phyloP scores from a whole-genome alignment of 495 filamentous ascomycete genomes.

The Penicillium coffeae region DNA sequence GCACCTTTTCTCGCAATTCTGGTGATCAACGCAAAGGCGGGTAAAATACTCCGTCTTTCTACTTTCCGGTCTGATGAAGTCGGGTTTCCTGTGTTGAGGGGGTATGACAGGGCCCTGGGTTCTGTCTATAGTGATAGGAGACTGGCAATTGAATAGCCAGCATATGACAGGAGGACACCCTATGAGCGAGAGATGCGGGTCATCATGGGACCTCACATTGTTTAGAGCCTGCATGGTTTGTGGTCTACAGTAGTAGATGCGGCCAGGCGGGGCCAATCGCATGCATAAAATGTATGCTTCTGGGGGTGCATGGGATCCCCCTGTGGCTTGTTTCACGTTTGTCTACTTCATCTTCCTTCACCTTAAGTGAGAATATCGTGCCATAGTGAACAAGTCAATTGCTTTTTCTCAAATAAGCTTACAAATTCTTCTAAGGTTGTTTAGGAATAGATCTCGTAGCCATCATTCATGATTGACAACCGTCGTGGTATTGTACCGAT shows the following conservation, averaged over 20 bases:
- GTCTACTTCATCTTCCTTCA: background rate
- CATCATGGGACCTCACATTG: background rate
- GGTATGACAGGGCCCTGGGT: too few relatives aligned
- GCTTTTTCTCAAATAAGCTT: slow-evolving; percentile 6
- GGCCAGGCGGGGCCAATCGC: background rate
- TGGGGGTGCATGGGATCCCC: background rate
- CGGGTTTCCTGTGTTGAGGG: too few relatives aligned
- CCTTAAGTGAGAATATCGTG: slow-evolving; percentile 4
- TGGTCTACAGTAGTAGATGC: background rate
- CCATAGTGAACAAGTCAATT: slow-evolving; percentile 9
- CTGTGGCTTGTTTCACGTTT: background rate
- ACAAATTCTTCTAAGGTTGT: too few relatives aligned
- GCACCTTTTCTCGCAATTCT: slow-evolving; percentile 29
- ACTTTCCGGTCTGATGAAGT: too few relatives aligned
- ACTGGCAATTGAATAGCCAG: background rate
- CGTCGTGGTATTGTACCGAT: background rate
- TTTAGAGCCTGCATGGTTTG: background rate
- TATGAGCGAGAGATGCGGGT: background rate
- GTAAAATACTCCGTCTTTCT: slow-evolving; percentile 6
- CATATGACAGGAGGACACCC: background rate
- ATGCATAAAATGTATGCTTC: background rate
- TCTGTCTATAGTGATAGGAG: background rate
- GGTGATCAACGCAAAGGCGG: slow-evolving; percentile 29
- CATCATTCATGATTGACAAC: background rate
- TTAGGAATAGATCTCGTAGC: too few relatives aligned